Percentiles rank a stretch among this genome's conserved stretches.
Conservation (phyloP, 2,329 filamentous ascomycete genomes). For the Elsinoe perseae region DNA sequence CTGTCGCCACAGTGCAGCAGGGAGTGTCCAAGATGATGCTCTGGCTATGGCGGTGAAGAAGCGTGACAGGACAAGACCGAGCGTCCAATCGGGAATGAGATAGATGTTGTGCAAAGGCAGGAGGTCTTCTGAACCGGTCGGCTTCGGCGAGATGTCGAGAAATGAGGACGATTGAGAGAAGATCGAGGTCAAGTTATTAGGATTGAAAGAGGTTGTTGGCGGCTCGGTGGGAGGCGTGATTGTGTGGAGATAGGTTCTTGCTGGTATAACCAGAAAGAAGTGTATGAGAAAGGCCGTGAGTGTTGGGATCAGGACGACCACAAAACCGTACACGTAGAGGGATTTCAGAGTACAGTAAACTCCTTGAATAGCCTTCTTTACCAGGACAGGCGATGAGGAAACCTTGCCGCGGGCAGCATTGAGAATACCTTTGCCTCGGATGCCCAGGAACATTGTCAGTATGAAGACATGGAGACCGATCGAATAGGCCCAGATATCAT, state of each 20-base stretch:
- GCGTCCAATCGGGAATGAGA: conserved; percentile 86
- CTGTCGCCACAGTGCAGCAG: conserved; percentile 67
- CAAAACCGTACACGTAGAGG: conserved; percentile 65
- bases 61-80: conserved; percentile 85
- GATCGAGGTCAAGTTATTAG: conserved; percentile 2
- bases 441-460: conserved; percentile 51
- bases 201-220: conserved; percentile 9
- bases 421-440: conserved; percentile 20
- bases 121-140: conserved; percentile 25
- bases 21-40: conserved; percentile 60
- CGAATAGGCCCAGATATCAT: conserved; percentile 95
- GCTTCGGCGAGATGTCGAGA: neutral
- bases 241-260: conserved; percentile 63
- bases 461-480: conserved; percentile 79
- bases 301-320: conserved; percentile 72
- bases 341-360: conserved; percentile 43
- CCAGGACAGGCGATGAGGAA: conserved; percentile 23
- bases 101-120: conserved; percentile 62
- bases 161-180: conserved; percentile 6
- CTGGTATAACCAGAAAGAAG: conserved; percentile 77
- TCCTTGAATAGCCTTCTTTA: conserved; percentile 20
- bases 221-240: conserved; percentile 18
- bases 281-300: conserved; percentile 74
- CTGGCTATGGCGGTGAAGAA: conserved; percentile 63
- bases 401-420: conserved; percentile 8